A percentile compares a stretch with the other conserved stretches of the same genome.
These are phyloP conservation scores for Sugiyamaella floridensis DNA, from an alignment of 805 yeast species.

Conservation along the genomic window DNA sequence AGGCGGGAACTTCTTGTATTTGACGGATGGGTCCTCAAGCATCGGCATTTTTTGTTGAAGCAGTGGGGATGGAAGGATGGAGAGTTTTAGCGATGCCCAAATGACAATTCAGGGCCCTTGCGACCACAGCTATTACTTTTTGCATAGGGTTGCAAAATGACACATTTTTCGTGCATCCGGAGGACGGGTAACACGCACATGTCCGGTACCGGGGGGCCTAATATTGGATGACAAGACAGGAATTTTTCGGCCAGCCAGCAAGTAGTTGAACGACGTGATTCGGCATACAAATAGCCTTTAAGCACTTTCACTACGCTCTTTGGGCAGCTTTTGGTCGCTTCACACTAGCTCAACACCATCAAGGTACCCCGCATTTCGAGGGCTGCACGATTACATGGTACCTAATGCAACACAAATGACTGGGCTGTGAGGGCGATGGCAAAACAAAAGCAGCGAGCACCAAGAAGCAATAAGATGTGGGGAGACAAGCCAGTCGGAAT, in stretches of 20 bases:
- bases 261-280: no score
- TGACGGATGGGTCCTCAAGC: constrained; percentile 51
- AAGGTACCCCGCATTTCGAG: neutral
- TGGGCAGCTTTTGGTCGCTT: neutral
- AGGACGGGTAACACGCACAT: neutral
- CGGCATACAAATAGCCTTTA: no score
- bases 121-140: neutral
- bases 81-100: neutral
- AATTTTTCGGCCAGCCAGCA: no score
- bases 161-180: neutral
- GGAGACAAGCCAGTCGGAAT: no score
- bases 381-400: no score
- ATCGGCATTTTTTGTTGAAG: constrained; percentile 23
- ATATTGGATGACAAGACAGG: neutral
- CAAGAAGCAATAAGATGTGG: no score
- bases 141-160: neutral
- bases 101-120: neutral
- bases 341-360: neutral
- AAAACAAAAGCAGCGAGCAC: no score
- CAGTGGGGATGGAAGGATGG: neutral
- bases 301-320: neutral
- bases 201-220: neutral
- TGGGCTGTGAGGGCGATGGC: no score
- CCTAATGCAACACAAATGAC: no score
- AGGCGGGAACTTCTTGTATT: constrained; percentile 52